Evolutionary conservation across 2,329 filamentous ascomycete species (phyloP).

Genomic region (Parafenestella ontariensis): DNA sequence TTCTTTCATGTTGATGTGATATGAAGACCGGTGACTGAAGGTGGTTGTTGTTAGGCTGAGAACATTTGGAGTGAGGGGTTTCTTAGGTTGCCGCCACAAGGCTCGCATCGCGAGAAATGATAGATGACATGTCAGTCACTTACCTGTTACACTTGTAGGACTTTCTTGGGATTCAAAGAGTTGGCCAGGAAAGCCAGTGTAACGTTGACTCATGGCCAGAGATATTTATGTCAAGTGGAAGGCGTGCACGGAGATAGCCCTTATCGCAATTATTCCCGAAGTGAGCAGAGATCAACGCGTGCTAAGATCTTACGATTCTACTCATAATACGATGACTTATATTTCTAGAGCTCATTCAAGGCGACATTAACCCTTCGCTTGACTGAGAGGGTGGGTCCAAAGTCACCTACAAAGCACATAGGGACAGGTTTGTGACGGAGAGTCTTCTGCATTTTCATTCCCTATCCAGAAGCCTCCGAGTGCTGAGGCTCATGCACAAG

Average conservation of each 20-base stretch:
- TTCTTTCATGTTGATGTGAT: constrained; percentile 15
- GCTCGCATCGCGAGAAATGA: not conserved
- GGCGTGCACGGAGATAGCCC: not conserved
- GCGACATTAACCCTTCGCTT: too few relatives aligned
- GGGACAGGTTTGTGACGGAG: not conserved
- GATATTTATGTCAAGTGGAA: not conserved
- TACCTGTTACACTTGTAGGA: not conserved
- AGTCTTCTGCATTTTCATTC: not conserved
- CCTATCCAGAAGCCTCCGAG: not conserved
- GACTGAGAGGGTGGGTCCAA: too few relatives aligned
- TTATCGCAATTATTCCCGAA: not conserved
- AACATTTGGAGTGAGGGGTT: not conserved
- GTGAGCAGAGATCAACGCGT: not conserved
- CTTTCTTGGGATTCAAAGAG: not conserved
- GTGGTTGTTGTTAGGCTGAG: not conserved
- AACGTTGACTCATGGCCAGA: not conserved
- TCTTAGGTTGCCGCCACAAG: not conserved
- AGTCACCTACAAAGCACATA: too few relatives aligned
- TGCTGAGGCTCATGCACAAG: not conserved
- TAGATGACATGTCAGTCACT: not conserved
- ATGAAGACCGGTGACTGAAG: not conserved
- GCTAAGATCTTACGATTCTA: too few relatives aligned
- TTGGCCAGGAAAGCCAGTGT: not conserved
- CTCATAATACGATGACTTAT: too few relatives aligned
- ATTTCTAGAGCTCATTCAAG: too few relatives aligned